These are phyloP conservation scores for Scutellaria baicalensis DNA, from an alignment of 257 asterid genomes.

Conservation along the genomic window DNA sequence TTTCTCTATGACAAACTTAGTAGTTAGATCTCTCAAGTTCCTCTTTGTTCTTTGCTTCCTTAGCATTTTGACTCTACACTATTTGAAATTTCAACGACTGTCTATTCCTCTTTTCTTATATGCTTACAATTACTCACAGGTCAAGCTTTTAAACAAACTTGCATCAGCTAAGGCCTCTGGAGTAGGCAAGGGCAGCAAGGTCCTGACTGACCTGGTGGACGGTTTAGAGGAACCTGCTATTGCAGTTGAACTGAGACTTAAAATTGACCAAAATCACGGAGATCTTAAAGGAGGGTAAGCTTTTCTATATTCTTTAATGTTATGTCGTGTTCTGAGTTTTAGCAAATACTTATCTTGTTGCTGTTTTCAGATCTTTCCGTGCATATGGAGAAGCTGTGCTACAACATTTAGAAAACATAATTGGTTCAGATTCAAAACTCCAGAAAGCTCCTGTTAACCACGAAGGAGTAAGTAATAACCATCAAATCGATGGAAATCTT, in stretches of 20 bases:
- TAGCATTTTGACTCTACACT: neutral
- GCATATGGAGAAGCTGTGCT: constrained; percentile 95
- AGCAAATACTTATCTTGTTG: neutral
- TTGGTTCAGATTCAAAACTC: constrained; percentile 56
- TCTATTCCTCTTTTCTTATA: neutral
- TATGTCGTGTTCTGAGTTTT: too few relatives aligned
- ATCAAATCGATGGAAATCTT: neutral
- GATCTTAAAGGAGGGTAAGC: constrained; percentile 92
- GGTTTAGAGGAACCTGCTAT: constrained; percentile 83
- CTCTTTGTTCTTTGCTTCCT: neutral
- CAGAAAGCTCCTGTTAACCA: constrained; percentile 88
- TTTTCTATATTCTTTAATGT: neutral
- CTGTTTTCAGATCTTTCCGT: constrained; percentile 64
- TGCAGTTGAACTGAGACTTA: constrained; percentile 77
- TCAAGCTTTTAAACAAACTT: constrained; percentile 87
- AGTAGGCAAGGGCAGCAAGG: constrained; percentile 76
- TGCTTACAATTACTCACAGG: constrained; percentile 36
- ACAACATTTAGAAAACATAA: constrained; percentile 46
- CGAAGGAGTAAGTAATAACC: constrained; percentile 73
- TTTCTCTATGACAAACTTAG: neutral
- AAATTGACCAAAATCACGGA: constrained; percentile 75
- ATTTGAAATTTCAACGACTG: neutral
- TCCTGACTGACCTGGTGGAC: constrained; percentile 85
- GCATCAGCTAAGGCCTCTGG: constrained; percentile 97
- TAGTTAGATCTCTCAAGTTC: neutral